Evolutionary conservation across 1,284 basidiomycete species (phyloP), one percentile per base, ranked within the genome.

Genomic region (Ceratobasidium theobromae): DNA sequence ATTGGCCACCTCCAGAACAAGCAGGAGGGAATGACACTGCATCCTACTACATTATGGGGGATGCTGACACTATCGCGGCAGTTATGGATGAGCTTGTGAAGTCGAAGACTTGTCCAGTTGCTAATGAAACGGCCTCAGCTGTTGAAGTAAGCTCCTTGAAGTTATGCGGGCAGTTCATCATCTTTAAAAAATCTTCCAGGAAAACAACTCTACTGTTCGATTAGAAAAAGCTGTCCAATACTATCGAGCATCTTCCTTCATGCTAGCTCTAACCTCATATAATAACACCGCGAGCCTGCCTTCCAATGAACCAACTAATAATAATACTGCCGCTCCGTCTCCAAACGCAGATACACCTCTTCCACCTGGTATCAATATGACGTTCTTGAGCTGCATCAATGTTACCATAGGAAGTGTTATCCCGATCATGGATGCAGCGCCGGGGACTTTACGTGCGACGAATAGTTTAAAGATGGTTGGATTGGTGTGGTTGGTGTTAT

Each of bases 221-320:
- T 69, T 73, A 0, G 72, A 73, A 53, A 71, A 74, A 60, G 62
- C 72, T 12, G 65, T 75, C 14, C 73, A 75, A 54, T 75, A 71
- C 46, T 75, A 74, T 65, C 72, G 74, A 41, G 62, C 73, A 2
- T 73, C 71, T 5, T 69, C 71, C 14, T 73, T 74, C 64, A 71
- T 67, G n/a, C 68, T 74, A 4, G 65, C 72, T 12, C 68, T 73
- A n/a, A 67, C 71, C 3, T 53, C 65, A 1, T 74, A 74, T 62
- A 74, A 72, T 60, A 72, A 74, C 46, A 68, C 71, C 11, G 73
- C 71, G 16, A 65, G 67, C 5, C 67, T 71, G 3, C 40, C 69
- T 6, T 27, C 54, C 40, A 66, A 68, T n/a, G 48, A 53, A 6
- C 69, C 69, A 3, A 28, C 67, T 1, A 48, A 51, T n/a, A 68